Base-by-base conservation (phyloP, 2,329 filamentous ascomycete genomes). In the Leptographium wingfieldii region DNA sequence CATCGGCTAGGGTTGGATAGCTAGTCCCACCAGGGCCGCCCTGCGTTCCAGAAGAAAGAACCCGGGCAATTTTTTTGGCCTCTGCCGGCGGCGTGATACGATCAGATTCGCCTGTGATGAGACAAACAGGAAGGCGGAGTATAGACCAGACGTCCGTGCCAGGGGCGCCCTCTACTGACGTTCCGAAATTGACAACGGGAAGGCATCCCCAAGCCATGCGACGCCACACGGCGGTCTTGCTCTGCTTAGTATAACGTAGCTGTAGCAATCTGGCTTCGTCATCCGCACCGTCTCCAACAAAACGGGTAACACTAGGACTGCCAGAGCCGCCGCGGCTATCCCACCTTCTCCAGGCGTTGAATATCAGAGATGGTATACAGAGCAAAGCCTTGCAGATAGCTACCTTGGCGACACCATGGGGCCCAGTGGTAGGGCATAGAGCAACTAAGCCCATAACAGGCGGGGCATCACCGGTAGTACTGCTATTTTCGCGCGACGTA, bases 51-150 rank as follows among this genome's bases (percentile, higher is more conserved):
- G 49, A 40, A 9, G 38, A 40, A 19, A 65, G n/a, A 35, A 59
- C 61, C 0, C 59, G 57, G 1, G 31, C 69, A n/a, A 80, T 69
- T 46, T 67, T 72, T 60, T 73, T 69, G 3, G 67, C 71, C 60
- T 73, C 71, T 25, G 58, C 66, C 65, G 51, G 60, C 61, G 43
- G 64, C 0, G 89, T 92, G 38, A 96, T 76, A 10, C 79, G 77
- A 68, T 99, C 94, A 7, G 82, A 78, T 67, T 89, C 85, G 27
- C 88, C 92, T 16, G 83, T 89, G 54, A 95, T 80, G 2, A 97
- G 78, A 63, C 89, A 87, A 3, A 96, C 77, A 0, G 92, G 92
- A 1, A 88, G 76, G 22, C 83, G 72, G 16, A 96, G 75, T 9
- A 82, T 83, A 29, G 79, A 76, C 94, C 94, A 97, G 1, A 84